Evolutionary conservation across 2,329 filamentous ascomycete species (phyloP), one percentile per base, ranked within the genome.

Genomic region (Aureobasidium subglaciale): DNA sequence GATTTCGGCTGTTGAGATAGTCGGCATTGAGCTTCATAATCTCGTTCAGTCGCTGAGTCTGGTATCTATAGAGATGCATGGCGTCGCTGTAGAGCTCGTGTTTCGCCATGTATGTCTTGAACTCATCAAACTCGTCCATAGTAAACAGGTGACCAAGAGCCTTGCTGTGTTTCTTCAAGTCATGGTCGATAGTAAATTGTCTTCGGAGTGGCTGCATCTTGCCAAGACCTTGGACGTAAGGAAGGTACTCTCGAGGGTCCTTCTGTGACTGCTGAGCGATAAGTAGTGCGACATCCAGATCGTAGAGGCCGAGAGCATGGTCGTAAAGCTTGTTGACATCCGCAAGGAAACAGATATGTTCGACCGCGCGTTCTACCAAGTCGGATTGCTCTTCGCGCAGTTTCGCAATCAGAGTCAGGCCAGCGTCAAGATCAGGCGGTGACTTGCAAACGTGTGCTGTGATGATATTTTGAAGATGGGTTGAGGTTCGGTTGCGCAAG

Each of bases 341-440:
- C 0, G 91, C 89, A 38, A 99, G 79, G 77, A 99, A 99, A 76
- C 90, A 97, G 58, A 99, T 96, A 66, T 99, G 93, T 67, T 96
- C 90, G 20, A 96, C 86, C 0, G 92, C 92, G 68, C 86, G 86
- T 62, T 97, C 92, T 0, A 90, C 89, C 61, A 91, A 78, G 52
- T 84, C 80, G 38, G 83, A 76, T 48, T 87, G 82, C 61, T 86
- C 80, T 55, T 80, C 78, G 63, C 79, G 75, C 32, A 99, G 74
- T 54, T 84, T 80, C 4, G 89, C 86, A 30, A 97, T 88, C 29
- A 97, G 83, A 2, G 74, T 74, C 49, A 99, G 76, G 2, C 90
- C 93, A 59, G 92, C 86, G 57, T 95, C 88, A 0, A 97, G 80
- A 49, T 95, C 92, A 6, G 93, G 90, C 0, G 93, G 93, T 4